phyloP scores from a whole-genome alignment of 768 basidiomycete genomes.

The Lentinula sp. region DNA sequence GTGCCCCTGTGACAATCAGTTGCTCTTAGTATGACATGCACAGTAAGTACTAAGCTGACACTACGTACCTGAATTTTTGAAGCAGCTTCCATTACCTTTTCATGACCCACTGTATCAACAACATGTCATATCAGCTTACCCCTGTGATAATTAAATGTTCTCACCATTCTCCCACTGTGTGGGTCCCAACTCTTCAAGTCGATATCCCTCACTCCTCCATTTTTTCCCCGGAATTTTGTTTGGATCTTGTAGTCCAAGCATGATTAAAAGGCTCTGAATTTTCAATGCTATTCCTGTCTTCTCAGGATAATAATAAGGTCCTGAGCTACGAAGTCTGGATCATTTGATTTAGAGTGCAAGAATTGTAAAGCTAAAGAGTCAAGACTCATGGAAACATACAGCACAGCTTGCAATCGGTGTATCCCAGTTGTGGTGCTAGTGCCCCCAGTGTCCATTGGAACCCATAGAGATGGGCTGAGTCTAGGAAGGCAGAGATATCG shows the following conservation, averaged over 20 bases:
- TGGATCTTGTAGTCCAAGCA: conserved; percentile 3
- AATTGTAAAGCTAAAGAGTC: no score
- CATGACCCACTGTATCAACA: conserved; percentile 27
- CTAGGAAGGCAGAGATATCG: no score
- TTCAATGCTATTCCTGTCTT: no score
- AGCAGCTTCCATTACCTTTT: conserved; percentile 34
- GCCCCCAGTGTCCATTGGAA: no score
- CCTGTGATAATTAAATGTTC: not conserved
- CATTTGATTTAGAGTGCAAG: not conserved
- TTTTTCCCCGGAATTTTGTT: not conserved
- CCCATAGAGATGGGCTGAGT: no score
- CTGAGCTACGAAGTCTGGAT: not conserved
- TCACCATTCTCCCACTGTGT: conserved; percentile 27
- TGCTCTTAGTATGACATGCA: no score
- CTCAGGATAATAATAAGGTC: no score
- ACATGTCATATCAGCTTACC: not conserved
- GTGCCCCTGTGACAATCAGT: no score
- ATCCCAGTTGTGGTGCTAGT: no score
- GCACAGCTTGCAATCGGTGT: no score
- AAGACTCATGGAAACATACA: no score
- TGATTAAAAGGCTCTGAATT: conserved; percentile 10
- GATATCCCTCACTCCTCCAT: conserved; percentile 32
- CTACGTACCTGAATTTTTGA: conserved; percentile 20
- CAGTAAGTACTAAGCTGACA: no score
- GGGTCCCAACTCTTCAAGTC: conserved; percentile 37